phyloP scores from a whole-genome alignment of 345 rosid genomes.

The Dipteronia sinensis region DNA sequence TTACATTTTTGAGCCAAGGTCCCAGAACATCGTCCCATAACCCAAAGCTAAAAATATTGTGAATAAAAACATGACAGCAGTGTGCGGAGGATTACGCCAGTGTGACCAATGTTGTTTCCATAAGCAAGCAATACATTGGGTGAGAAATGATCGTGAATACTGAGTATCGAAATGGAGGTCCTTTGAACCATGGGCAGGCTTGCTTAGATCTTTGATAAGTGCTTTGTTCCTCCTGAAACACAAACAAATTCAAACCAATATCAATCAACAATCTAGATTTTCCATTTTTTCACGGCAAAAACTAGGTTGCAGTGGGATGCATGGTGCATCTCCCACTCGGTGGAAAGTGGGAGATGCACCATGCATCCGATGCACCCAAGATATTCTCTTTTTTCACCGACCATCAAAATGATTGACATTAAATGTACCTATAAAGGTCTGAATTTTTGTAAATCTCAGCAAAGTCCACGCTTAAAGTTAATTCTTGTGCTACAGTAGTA shows the following conservation, averaged over 20 bases:
- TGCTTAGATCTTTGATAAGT: slow-evolving; percentile 40
- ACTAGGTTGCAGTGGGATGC: no score
- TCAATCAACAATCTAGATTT: no score
- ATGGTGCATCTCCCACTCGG: no score
- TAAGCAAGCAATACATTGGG: slow-evolving; percentile 46
- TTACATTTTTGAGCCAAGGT: slow-evolving; percentile 37
- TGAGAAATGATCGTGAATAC: slow-evolving; percentile 36
- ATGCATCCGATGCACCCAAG: no score
- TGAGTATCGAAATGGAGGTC: slow-evolving; percentile 45
- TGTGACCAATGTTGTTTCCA: slow-evolving; percentile 55
- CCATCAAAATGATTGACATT: no score
- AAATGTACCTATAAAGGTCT: slow-evolving; percentile 36
- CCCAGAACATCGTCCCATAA: slow-evolving; percentile 45
- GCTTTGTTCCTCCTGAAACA: slow-evolving; percentile 39
- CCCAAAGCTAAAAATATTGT: slow-evolving; percentile 32
- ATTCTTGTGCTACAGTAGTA: slow-evolving; percentile 36
- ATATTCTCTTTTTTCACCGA: no score
- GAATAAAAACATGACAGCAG: slow-evolving; percentile 36
- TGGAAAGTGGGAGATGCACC: no score
- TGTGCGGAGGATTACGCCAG: slow-evolving; percentile 48
- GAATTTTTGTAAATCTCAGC: slow-evolving; percentile 43
- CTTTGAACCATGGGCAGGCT: slow-evolving; percentile 34
- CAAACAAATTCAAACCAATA: background rate
- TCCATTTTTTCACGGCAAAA: no score
- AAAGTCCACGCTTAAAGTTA: slow-evolving; percentile 40